Evolutionary conservation across 192 early-diverging fungal species (phyloP), one percentile per base, ranked within the genome.

Genomic region (Paraglomus occultum): DNA sequence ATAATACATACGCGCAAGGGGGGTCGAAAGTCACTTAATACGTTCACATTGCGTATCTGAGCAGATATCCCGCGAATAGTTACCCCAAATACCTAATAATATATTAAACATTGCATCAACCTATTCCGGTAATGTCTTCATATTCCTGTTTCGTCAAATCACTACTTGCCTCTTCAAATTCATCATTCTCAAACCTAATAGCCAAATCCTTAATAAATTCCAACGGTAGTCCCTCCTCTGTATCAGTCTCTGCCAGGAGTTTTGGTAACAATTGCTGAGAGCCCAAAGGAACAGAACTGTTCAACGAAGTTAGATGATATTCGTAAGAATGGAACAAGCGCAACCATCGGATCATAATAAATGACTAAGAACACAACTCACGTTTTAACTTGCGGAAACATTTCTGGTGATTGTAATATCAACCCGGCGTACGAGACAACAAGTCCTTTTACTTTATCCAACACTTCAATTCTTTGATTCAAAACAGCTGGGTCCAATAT

Each of bases 401-500:
- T 92, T 22, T 92, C 94, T n/a, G 91, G 90, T 66, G 93, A 84
- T 54, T 91, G 93, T 43, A 97, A 68, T 48, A 91, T 80, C 39
- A 96, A 79, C 6, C 91, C 92, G 55, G 85, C 83, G 73, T 97
- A 99, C 55, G 89, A 94, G 2, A 96, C 80, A 17, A 96, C 67
- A 54, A 97, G 61, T 0, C 46, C 77, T 51, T 85, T 82, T 9
- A 85, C 77, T 14, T 77, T 71, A 45, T 86, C 78, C 65, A 99
- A 55, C 6, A 82, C 81, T 9, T 59, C 63, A 6, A 90, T 50
- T 6, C 96, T 86, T n/a, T 81, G 70, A 39, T 83, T 74, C 0
- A 89, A 76, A 20, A 85, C 82, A 4, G 74, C 59, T 11, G 80
- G 57, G 5, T 90, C 85, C 0, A 91, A 77, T 2, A 76, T 79